phyloP scores from a whole-genome alignment of 2,329 filamentous ascomycete species.

The Penicillium fuscoglaucum region DNA sequence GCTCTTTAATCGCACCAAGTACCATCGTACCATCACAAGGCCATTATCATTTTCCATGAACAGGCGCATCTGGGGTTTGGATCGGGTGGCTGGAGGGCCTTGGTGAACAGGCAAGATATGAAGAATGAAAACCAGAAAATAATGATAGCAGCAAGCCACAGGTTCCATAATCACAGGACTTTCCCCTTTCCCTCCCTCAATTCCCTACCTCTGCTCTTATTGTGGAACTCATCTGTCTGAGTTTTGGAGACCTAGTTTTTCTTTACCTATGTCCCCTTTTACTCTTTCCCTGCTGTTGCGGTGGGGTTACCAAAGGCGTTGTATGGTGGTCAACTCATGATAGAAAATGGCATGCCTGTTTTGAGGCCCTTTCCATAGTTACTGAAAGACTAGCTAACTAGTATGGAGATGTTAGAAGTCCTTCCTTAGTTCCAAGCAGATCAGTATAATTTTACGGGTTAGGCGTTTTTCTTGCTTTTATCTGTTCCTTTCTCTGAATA shows the following conservation, averaged over 20 bases:
- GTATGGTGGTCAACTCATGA: constrained; percentile 29
- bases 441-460: neutral
- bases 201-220: constrained; percentile 9
- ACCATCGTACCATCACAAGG: constrained; percentile 11
- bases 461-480: neutral
- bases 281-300: constrained; percentile 13
- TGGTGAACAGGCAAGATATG: constrained; percentile 18
- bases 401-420: neutral
- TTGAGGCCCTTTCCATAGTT: constrained; percentile 16
- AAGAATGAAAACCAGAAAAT: constrained; percentile 25
- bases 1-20: constrained; percentile 56
- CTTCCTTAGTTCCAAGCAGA: neutral
- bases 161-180: constrained; percentile 29
- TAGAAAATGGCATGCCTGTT: constrained; percentile 35
- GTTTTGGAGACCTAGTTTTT: constrained; percentile 12
- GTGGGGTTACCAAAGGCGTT: constrained; percentile 29
- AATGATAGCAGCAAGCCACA: constrained; percentile 25
- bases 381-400: neutral
- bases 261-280: constrained; percentile 10
- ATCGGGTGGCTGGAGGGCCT: constrained; percentile 20
- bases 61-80: constrained; percentile 25
- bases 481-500: neutral
- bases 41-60: constrained; percentile 27
- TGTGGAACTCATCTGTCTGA: constrained; percentile 6
- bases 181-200: constrained; percentile 11